These are phyloP conservation scores for Adenanthera pavonina DNA, from an alignment of 306 rosid genomes.

Conservation along the genomic window DNA sequence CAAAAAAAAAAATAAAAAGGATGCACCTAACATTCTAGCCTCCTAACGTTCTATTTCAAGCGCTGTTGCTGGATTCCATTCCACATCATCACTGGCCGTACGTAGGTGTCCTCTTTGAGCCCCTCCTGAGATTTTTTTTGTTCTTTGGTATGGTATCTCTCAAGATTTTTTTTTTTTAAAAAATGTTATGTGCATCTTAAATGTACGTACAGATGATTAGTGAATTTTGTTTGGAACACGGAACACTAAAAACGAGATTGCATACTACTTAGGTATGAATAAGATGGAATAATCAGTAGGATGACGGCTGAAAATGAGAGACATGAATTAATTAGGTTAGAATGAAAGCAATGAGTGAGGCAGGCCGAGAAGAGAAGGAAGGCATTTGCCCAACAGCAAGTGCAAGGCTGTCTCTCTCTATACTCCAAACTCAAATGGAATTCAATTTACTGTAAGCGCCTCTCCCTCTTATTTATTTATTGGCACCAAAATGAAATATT, in stretches of 20 bases:
- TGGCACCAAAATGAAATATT: constrained; percentile 24
- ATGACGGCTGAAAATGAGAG: neutral
- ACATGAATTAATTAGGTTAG: neutral
- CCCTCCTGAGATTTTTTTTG: too few species aligned
- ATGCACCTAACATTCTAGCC: neutral
- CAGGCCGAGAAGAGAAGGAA: neutral
- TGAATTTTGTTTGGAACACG: neutral
- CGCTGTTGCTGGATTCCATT: neutral
- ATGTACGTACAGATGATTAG: neutral
- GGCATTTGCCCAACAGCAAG: neutral
- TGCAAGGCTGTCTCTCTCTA: neutral
- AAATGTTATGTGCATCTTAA: too few species aligned
- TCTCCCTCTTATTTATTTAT: neutral
- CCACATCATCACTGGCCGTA: too few species aligned
- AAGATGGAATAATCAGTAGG: neutral
- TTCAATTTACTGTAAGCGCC: too few species aligned
- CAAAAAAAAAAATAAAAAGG: neutral
- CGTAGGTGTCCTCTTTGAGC: neutral
- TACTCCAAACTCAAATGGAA: too few species aligned
- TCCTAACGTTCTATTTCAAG: neutral
- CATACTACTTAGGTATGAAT: neutral
- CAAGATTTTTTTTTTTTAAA: too few species aligned
- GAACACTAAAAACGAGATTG: too few species aligned
- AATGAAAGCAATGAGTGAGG: neutral
- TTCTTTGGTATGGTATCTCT: too few species aligned